These are phyloP conservation scores for Serendipita sp. DNA, from an alignment of 768 basidiomycete genomes.

Conservation along the genomic window DNA sequence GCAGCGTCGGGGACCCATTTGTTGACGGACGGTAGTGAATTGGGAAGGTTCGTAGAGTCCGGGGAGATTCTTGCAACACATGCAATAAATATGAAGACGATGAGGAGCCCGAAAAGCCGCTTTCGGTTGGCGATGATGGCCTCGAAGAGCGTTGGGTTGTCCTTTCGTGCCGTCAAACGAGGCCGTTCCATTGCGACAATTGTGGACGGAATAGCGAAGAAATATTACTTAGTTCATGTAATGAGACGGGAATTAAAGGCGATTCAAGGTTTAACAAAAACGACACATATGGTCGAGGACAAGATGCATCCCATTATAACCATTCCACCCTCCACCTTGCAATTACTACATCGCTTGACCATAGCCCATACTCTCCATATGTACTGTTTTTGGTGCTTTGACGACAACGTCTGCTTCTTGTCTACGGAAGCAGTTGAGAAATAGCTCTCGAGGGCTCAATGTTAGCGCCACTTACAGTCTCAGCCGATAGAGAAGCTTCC, in stretches of 20 bases:
- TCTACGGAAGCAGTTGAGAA: constrained; percentile 23
- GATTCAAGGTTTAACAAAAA: background rate
- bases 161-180: background rate
- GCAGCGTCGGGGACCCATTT: constrained; percentile 5
- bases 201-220: background rate
- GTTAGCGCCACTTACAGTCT: constrained; percentile 40
- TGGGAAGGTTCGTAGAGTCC: background rate
- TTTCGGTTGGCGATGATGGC: background rate
- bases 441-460: background rate
- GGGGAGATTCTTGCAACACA: background rate
- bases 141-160: background rate
- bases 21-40: background rate
- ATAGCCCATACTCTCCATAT: background rate
- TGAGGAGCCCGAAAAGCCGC: background rate
- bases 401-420: constrained; percentile 71
- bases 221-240: background rate
- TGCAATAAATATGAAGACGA: background rate
- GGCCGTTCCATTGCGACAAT: background rate
- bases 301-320: too few species aligned
- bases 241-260: background rate
- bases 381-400: constrained; percentile 37
- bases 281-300: too few species aligned
- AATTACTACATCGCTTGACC: background rate
- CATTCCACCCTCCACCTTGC: background rate
- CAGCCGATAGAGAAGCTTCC: constrained; percentile 71